Conservation (phyloP, 1,139 yeast species). For the Pichia sp. region DNA sequence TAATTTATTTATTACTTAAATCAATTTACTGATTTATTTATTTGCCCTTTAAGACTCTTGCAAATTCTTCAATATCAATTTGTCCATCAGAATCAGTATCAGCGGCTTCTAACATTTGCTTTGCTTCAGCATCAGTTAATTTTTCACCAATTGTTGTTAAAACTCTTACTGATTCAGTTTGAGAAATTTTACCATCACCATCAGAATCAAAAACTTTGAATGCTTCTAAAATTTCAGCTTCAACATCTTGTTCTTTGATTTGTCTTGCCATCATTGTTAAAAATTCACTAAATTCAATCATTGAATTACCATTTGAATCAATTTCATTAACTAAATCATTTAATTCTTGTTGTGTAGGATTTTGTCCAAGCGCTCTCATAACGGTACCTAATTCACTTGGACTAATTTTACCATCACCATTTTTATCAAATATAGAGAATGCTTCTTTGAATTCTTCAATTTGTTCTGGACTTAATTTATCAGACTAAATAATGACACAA, state of each 20-base stretch:
- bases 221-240: constrained; percentile 95
- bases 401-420: constrained; percentile 93
- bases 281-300: constrained; percentile 83
- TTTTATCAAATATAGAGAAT: constrained; percentile 91
- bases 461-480: constrained; percentile 84
- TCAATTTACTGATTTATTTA: constrained; percentile 11
- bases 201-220: constrained; percentile 89
- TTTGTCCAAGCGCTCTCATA: constrained; percentile 96
- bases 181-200: constrained; percentile 94
- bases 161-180: constrained; percentile 94
- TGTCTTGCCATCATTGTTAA: constrained; percentile 78
- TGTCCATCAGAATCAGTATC: constrained; percentile 94
- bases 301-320: constrained; percentile 91
- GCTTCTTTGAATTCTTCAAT: constrained; percentile 97
- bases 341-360: constrained; percentile 93
- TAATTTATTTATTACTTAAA: neutral
- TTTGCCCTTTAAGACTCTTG: constrained; percentile 31
- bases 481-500: too few relatives aligned
- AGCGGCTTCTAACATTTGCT: constrained; percentile 94
- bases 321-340: constrained; percentile 96
- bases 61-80: constrained; percentile 93
- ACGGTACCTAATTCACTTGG: constrained; percentile 95
- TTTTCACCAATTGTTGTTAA: constrained; percentile 96
- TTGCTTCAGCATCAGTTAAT: constrained; percentile 91
- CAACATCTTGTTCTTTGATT: constrained; percentile 86